Evolutionary conservation across 2,329 filamentous ascomycete species (phyloP), one percentile per base, ranked within the genome.

Genomic region (Fusarium armeniacum): DNA sequence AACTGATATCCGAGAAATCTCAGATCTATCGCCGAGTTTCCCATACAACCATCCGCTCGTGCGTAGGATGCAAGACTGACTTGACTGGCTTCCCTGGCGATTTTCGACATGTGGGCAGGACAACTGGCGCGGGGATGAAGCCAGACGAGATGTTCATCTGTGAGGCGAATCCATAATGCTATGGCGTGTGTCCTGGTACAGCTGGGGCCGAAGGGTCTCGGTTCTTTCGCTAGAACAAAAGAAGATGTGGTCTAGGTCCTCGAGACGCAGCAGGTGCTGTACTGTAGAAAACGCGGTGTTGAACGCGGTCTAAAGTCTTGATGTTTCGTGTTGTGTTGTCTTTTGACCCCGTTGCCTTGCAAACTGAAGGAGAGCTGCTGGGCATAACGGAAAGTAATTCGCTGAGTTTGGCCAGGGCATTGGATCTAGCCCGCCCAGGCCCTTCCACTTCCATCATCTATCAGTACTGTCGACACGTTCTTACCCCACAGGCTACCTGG

Each of bases 401-500:
- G 62, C 40, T 61, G 55, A 45, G 46, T 26, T 40, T 41, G 49
- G 43, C 26, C 30, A 62, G 56, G 60, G 53, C n/a, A 52, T 59
- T 35, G 40, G 24, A 46, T 52, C 49, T 52, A 52, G 47, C n/a
- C 44, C 32, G 46, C 18, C 58, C 38, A 35, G 49, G 32, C 26
- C 54, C 55, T 52, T 41, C 55, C 40, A 40, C 43, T 63, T 46
- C 55, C 61, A 47, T 58, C 40, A 58, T 30, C 51, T 54, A 62
- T 67, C 47, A 54, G 49, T 62, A 60, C 55, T 58, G 36, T 64
- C 36, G 32, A 63, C 58, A 62, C 58, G 61, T 50, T 65, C 56
- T 58, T 73, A 65, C 73, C 70, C 73, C 73, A 75, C 68, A 69
- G 51, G 55, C 55, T 28, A 36, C 15, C 13, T 40, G 44, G 41